These are phyloP conservation scores for Cucurbita pepo DNA, from an alignment of 306 rosid genomes.

Conservation along the genomic window DNA sequence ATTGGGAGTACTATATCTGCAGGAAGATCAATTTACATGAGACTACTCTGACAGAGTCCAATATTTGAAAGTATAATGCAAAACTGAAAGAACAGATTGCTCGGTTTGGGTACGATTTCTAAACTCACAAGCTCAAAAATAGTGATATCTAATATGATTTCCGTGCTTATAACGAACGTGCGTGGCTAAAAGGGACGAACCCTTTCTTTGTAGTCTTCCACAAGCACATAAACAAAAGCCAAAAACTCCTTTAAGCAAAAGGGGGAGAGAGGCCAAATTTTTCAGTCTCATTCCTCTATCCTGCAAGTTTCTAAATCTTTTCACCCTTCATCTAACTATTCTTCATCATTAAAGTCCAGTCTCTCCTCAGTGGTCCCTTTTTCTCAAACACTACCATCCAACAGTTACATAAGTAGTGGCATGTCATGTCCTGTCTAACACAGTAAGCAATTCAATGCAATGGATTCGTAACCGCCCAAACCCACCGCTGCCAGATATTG, in stretches of 20 bases:
- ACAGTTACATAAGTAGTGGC: neutral
- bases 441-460: neutral
- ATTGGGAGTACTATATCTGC: slow-evolving; percentile 79
- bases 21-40: slow-evolving; percentile 16
- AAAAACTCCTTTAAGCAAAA: neutral
- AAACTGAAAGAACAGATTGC: neutral
- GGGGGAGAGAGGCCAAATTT: neutral
- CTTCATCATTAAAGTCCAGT: neutral
- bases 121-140: neutral
- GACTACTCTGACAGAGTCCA: neutral
- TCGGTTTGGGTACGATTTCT: neutral
- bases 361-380: neutral
- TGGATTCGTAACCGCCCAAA: neutral
- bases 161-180: neutral
- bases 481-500: no score
- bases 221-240: neutral
- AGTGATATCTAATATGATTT: neutral
- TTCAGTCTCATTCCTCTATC: neutral
- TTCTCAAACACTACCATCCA: slow-evolving; percentile 3
- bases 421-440: neutral
- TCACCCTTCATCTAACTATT: neutral
- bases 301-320: neutral
- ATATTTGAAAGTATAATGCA: neutral
- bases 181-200: neutral
- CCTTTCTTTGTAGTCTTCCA: neutral